Evolutionary conservation across 2,329 filamentous ascomycete genomes (phyloP).

Genomic region (Epichloe scottii): DNA sequence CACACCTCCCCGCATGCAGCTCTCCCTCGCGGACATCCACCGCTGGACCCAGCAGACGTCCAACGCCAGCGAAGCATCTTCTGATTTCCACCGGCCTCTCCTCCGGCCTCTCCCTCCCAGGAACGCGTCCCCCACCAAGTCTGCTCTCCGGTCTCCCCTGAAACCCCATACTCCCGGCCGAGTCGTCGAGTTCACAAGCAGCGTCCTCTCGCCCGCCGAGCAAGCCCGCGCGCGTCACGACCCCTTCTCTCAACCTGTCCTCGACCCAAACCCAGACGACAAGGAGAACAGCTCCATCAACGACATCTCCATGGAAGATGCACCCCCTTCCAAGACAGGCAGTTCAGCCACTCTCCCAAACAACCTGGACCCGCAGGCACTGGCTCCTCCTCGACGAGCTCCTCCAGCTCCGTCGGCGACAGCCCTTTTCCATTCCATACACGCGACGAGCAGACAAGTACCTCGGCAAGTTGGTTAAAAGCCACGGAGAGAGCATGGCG

Average conservation of each 20-base stretch:
- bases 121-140: constrained; percentile 43
- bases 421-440: constrained; percentile 21
- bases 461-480: constrained; percentile 35
- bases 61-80: constrained; percentile 24
- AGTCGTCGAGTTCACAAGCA: constrained; percentile 45
- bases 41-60: constrained; percentile 30
- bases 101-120: constrained; percentile 37
- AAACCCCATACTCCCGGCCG: constrained; percentile 46
- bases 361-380: constrained; percentile 36
- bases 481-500: constrained; percentile 32
- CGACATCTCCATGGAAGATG: constrained; percentile 17
- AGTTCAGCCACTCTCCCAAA: constrained; percentile 24
- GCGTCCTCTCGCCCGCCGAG: constrained; percentile 32
- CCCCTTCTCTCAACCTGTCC: constrained; percentile 3
- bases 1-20: constrained; percentile 29
- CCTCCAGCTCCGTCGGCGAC: constrained; percentile 33
- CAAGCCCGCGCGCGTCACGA: constrained; percentile 24
- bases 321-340: constrained; percentile 9
- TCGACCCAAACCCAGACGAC: constrained; percentile 10
- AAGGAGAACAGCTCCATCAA: constrained; percentile 21
- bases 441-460: constrained; percentile 21
- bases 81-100: constrained; percentile 21
- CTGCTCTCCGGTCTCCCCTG: constrained; percentile 41
- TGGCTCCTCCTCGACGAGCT: constrained; percentile 41
- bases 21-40: constrained; percentile 28